Base-by-base conservation (phyloP, 352 stramenopile species). In the Pilasporangium apinafurcum region DNA sequence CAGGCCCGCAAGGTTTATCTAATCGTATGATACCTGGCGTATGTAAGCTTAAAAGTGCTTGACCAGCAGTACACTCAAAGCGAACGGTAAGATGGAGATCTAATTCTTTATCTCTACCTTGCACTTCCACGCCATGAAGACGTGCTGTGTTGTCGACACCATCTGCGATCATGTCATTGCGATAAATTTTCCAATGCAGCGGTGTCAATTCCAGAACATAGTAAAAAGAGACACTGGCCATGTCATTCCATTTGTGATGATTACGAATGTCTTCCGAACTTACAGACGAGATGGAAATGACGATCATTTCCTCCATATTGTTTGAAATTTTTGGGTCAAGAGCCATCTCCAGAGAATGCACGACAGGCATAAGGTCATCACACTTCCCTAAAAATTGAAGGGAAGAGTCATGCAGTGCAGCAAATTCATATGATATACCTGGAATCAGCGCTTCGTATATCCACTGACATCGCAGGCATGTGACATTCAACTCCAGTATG, bases 351-450 rank as follows among this genome's bases (percentile, higher is more conserved):
- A 76, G 40, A 17, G 45, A 59, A 8, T 18, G 25, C 8, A 76
- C 27, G 13, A 68, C 51, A 1, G 43, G 37, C 17, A 49, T 56
- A 16, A 73, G 30, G 2, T 48, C 48, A 8, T 30, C 9, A 4
- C 18, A 17, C 18, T 28, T 30, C 0, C 62, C 62, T 1, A 64
- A 28, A 21, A 76, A 69, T 5, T 14, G 44, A 29, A 60, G 38
- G 7, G 42, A 54, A 8, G 51, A 51, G 27, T 42, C 57, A 8
- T 57, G 56, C 3, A 48, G 26, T 24, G 31, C 33, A 31, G 65
- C 65, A 26, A 60, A 55, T 40, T 73, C 61, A 26, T 79, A 79
- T 17, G 67, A 76, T 6, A 73, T 55, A 2, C 58, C 49, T 14
- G 64, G 60, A n/a, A 76, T 37, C 27, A 54, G 61, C 14, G n/a